phyloP scores from a whole-genome alignment of 1,284 basidiomycete species.

The Naganishia liquefaciens region DNA sequence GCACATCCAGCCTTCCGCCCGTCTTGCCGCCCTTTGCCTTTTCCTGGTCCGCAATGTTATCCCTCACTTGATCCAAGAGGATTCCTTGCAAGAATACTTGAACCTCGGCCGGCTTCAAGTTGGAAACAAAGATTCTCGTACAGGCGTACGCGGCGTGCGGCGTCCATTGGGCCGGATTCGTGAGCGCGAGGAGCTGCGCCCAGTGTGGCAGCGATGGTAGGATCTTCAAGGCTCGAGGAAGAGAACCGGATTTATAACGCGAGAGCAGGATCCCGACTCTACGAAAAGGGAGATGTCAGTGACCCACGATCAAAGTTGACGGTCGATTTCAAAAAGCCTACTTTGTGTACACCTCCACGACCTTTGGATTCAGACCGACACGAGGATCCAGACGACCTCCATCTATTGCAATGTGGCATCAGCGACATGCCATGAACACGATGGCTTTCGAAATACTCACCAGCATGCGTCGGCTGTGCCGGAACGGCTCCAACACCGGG shows the following conservation, averaged over 20 bases:
- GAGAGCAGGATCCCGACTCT: slow-evolving; percentile 85
- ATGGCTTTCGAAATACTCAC: background rate
- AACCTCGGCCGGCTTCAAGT: slow-evolving; percentile 94
- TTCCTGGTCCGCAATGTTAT: slow-evolving; percentile 68
- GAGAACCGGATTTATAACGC: slow-evolving; percentile 89
- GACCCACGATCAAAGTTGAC: background rate
- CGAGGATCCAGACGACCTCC: slow-evolving; percentile 75
- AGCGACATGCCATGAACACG: background rate
- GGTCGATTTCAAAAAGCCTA: slow-evolving; percentile 53
- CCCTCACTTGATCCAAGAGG: slow-evolving; percentile 83
- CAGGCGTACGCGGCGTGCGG: slow-evolving; percentile 93
- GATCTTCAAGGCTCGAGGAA: slow-evolving; percentile 98
- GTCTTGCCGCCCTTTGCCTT: slow-evolving; percentile 55
- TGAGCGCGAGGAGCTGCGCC: slow-evolving; percentile 93
- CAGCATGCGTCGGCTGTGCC: slow-evolving; percentile 32
- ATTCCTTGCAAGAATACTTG: slow-evolving; percentile 92
- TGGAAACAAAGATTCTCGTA: slow-evolving; percentile 93
- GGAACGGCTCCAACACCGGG: slow-evolving; percentile 36
- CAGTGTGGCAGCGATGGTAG: slow-evolving; percentile 93
- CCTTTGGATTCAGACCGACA: slow-evolving; percentile 92
- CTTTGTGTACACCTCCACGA: slow-evolving; percentile 95
- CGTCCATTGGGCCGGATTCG: slow-evolving; percentile 89
- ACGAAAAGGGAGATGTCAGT: slow-evolving; percentile 13
- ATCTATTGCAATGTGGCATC: slow-evolving; percentile 52
- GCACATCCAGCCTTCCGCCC: slow-evolving; percentile 82